Base-by-base conservation (phyloP, 2,329 filamentous ascomycete genomes). In the Arthrobotrys megalospora region DNA sequence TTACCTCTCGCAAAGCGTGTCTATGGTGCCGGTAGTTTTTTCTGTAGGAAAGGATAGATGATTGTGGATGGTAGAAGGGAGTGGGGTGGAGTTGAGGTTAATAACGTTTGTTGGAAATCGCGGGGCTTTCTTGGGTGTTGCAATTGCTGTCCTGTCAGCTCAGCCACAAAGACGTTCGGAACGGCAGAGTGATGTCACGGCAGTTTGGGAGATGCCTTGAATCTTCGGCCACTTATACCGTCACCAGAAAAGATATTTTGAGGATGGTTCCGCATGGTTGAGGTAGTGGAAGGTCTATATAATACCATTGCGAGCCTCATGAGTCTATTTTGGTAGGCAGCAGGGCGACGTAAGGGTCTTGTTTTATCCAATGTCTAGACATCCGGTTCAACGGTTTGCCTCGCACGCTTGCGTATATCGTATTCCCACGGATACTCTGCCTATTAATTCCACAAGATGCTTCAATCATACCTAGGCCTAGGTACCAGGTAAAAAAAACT, bases 21-120 rank as follows among this genome's bases (percentile, higher is more conserved):
- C 28, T 38, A 8, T 36, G 36, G 38, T 53, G 43, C 21, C 34
- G 6, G 48, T 28, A 43, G 5, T 36, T 72, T 8, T 24, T 16
- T 28, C 19, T 52, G 16, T 38, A 12, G 6, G 16, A 34, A 47
- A 21, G 24, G 47, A 32, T 32, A 16, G 65, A 48, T 45, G 19
- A 19, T 58, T 21, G 50, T 47, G 32, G 47, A 64, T 16, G 62
- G 32, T 28, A 36, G 48, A 60, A 28, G 50, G 32, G 38, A 34
- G 24, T 41, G 58, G 45, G 58, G 41, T 58, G 47, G 72, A 48
- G 72, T 70, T 76, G 71, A 69, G 48, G 72, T 58, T 65, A 69
- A 53, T 65, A 76, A 53, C 63, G 64, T 64, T 48, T 45, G 65
- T 64, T 67, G 63, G 36, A 58, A 77, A 71, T 71, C 73, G 73